These are phyloP conservation scores for Cardiospermum halicacabum DNA, from an alignment of 345 rosid species.

Conservation along the genomic window DNA sequence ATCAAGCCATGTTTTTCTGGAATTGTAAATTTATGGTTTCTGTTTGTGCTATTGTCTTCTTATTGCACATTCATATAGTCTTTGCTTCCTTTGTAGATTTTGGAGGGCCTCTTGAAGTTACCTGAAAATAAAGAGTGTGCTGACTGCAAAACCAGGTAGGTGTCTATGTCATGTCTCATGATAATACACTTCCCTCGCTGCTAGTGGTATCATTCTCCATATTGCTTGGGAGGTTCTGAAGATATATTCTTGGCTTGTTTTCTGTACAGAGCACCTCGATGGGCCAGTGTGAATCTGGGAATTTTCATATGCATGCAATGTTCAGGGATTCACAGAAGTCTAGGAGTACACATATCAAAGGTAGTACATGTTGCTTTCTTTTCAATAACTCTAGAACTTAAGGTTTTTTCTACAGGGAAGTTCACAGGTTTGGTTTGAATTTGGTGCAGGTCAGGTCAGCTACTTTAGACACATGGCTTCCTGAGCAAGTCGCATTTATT, in stretches of 20 bases:
- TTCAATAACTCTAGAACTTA: neutral
- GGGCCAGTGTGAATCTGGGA: slow-evolving; percentile 98
- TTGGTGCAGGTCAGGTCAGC: slow-evolving; percentile 75
- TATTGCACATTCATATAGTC: neutral
- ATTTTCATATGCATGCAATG: slow-evolving; percentile 98
- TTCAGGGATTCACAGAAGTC: slow-evolving; percentile 88
- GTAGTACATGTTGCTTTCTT: slow-evolving; percentile 25
- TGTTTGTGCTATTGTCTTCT: neutral
- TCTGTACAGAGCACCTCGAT: slow-evolving; percentile 68
- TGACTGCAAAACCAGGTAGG: slow-evolving; percentile 93
- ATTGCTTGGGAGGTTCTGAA: slow-evolving; percentile 5
- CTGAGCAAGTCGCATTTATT: slow-evolving; percentile 80
- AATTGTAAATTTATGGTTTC: neutral
- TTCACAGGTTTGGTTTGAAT: neutral
- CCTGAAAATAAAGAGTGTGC: slow-evolving; percentile 93
- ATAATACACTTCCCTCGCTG: neutral
- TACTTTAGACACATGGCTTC: slow-evolving; percentile 97
- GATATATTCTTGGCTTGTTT: slow-evolving; percentile 21
- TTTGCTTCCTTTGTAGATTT: slow-evolving; percentile 42
- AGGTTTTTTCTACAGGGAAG: neutral
- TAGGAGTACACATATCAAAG: slow-evolving; percentile 97
- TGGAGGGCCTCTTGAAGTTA: slow-evolving; percentile 81
- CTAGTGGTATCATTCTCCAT: neutral
- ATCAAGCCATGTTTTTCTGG: neutral
- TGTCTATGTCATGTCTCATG: slow-evolving; percentile 4